A percentile compares a stretch with the other conserved stretches of the same genome.
Conservation (phyloP, 1,284 basidiomycete species). For the Trichosporon asahii region DNA sequence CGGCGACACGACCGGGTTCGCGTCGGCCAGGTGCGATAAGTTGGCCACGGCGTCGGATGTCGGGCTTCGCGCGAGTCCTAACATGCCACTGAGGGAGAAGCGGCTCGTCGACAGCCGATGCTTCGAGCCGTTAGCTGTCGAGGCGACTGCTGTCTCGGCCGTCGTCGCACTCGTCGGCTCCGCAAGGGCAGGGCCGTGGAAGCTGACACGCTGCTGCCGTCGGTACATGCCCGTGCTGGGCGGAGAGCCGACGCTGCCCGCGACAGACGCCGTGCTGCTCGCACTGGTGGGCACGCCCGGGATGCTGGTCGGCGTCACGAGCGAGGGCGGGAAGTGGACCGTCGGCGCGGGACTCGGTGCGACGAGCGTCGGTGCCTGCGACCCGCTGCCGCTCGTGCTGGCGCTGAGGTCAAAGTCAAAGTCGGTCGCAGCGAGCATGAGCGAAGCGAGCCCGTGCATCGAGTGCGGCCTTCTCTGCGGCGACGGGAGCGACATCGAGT, state of each 20-base stretch:
- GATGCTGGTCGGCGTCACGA: background rate
- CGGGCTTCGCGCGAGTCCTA: slow-evolving; percentile 32
- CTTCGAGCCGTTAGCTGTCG: slow-evolving; percentile 17
- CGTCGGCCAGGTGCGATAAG: slow-evolving; percentile 38
- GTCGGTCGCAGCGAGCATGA: slow-evolving; percentile 21
- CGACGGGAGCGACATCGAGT: slow-evolving; percentile 12
- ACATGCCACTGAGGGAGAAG: slow-evolving; percentile 44
- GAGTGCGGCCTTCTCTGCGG: slow-evolving; percentile 27
- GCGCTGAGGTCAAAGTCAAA: slow-evolving; percentile 17
- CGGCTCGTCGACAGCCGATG: slow-evolving; percentile 17
- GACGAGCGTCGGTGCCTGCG: slow-evolving; percentile 14
- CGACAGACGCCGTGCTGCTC: background rate
- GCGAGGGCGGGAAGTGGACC: slow-evolving; percentile 21
- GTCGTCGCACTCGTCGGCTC: slow-evolving; percentile 39
- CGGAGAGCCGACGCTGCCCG: slow-evolving; percentile 8
- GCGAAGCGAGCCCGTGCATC: slow-evolving; percentile 29
- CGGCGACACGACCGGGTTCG: slow-evolving; percentile 23
- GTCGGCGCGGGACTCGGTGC: slow-evolving; percentile 19
- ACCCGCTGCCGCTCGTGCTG: slow-evolving; percentile 1
- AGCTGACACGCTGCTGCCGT: slow-evolving; percentile 30
- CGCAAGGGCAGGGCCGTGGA: slow-evolving; percentile 40
- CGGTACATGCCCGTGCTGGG: slow-evolving; percentile 12
- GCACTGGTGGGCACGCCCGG: background rate
- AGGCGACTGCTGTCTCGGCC: slow-evolving; percentile 32
- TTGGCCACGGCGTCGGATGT: slow-evolving; percentile 35